phyloP scores from a whole-genome alignment of 352 stramenopile genomes.

The Thalassiosira oceanica region DNA sequence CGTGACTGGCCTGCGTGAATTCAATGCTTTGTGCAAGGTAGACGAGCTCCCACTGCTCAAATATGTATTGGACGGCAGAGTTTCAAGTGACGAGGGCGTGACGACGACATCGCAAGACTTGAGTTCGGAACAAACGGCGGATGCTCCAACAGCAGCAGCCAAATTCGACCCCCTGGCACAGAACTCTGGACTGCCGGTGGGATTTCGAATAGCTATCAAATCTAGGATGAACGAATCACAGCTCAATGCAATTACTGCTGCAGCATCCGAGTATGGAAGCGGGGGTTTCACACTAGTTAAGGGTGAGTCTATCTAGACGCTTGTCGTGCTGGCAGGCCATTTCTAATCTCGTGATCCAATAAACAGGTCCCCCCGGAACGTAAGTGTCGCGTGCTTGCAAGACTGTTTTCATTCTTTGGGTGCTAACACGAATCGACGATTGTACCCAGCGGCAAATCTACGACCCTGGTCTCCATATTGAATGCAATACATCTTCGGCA shows the following conservation, averaged over 20 bases:
- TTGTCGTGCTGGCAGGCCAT: background rate
- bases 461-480: constrained; percentile 57
- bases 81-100: background rate
- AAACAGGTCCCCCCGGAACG: background rate
- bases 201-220: constrained; percentile 41
- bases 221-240: constrained; percentile 47
- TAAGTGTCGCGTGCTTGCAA: too few species aligned
- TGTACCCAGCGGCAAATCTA: constrained; percentile 73
- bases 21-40: constrained; percentile 20
- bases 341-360: too few species aligned
- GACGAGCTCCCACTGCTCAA: constrained; percentile 32
- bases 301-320: constrained; percentile 9
- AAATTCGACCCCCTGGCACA: constrained; percentile 26
- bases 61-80: constrained; percentile 27
- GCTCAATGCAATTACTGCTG: constrained; percentile 38
- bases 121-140: background rate
- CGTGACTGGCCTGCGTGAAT: constrained; percentile 50
- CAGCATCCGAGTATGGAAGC: constrained; percentile 32
- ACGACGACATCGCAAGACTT: background rate
- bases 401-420: too few species aligned
- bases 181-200: constrained; percentile 12
- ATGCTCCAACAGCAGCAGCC: background rate
- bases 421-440: too few species aligned
- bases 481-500: constrained; percentile 64
- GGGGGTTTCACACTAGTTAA: constrained; percentile 62